Percentiles rank a stretch among this genome's conserved stretches.
Evolutionary conservation across 805 yeast species (phyloP).

Genomic region (Lachancea meyersii): DNA sequence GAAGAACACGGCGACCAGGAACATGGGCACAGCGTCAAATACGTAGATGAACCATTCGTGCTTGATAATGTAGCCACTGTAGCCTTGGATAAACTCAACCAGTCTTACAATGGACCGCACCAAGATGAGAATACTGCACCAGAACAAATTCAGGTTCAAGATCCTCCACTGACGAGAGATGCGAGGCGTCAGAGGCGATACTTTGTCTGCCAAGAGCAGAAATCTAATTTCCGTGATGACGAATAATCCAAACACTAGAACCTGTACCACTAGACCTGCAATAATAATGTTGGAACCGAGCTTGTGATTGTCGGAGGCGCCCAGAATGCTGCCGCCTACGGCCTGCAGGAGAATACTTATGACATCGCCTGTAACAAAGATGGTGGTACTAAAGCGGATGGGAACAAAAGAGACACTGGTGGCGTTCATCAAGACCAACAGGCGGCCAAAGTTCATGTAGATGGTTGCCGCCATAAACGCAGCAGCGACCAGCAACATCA

Average conservation of each 20-base stretch:
- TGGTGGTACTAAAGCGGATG: slow-evolving; percentile 17
- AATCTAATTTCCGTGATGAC: slow-evolving; percentile 13
- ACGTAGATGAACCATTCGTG: slow-evolving; percentile 23
- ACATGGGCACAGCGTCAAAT: slow-evolving; percentile 26
- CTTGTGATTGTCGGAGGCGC: neutral
- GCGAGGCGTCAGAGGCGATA: neutral
- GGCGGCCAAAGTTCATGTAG: slow-evolving; percentile 26
- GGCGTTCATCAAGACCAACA: slow-evolving; percentile 13
- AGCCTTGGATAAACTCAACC: slow-evolving; percentile 27
- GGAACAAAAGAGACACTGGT: slow-evolving; percentile 9
- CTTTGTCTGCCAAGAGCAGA: slow-evolving; percentile 6
- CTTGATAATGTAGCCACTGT: slow-evolving; percentile 18
- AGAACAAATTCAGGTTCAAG: slow-evolving; percentile 9
- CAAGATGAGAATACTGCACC: slow-evolving; percentile 16
- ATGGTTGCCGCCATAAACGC: slow-evolving; percentile 28
- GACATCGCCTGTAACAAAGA: slow-evolving; percentile 28
- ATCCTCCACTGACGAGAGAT: slow-evolving; percentile 9
- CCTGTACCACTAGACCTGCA: slow-evolving; percentile 29
- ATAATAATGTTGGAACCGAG: slow-evolving; percentile 21
- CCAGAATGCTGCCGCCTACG: slow-evolving; percentile 29
- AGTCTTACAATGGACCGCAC: slow-evolving; percentile 27
- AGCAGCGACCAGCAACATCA: slow-evolving; percentile 28
- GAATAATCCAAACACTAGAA: slow-evolving; percentile 26
- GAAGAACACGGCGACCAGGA: slow-evolving; percentile 12
- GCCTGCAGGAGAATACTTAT: slow-evolving; percentile 26